Evolutionary conservation across 2,329 filamentous ascomycete genomes (phyloP), one percentile per base, ranked within the genome.

Genomic region (Fusarium clavum): DNA sequence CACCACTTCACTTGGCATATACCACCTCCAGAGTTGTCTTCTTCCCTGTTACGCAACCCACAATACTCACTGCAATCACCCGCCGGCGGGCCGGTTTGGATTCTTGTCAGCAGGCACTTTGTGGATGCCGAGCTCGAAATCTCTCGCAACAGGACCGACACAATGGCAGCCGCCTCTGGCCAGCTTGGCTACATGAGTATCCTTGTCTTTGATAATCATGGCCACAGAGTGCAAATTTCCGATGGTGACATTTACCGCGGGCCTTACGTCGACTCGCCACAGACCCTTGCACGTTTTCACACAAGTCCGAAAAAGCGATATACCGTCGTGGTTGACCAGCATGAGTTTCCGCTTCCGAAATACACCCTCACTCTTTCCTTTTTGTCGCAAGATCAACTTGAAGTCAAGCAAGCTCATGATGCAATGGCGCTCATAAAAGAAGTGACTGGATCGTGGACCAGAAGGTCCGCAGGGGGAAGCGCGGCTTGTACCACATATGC

Each of bases 261-360:
- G 1, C 92, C 93, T n/a, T 97, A 93, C 68, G 94, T 98, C 34
- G 95, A 98, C 79, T 97, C 94, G 4, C 94, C 94, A 3, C 97
- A 98, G 78, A 97, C 93, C 1, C 87, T 99, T 10, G 88, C 97
- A 46, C 90, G 92, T 61, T 86, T 97, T 6, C 70, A 78, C 13
- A 72, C 78, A 8, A 71, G 72, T 32, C 81, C 83, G 6, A 78
- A 77, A n/a, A 82, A 79, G 47, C 74, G 76, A 6, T 87, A 87
- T 71, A 87, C 85, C 2, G 82, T 92, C 8, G 92, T 94, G 10
- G 84, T 94, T 29, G 91, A 94, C 18, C 92, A 97, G 73, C 91
- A 97, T 74, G 90, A 91, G 40, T 85, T 98, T 7, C 91, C 92
- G 3, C 82, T 91, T 6, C 85, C 88, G 2, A 86, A 83, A 24